Conservation (phyloP, 148 eudicot species). For the Dianthus caryophyllus region DNA sequence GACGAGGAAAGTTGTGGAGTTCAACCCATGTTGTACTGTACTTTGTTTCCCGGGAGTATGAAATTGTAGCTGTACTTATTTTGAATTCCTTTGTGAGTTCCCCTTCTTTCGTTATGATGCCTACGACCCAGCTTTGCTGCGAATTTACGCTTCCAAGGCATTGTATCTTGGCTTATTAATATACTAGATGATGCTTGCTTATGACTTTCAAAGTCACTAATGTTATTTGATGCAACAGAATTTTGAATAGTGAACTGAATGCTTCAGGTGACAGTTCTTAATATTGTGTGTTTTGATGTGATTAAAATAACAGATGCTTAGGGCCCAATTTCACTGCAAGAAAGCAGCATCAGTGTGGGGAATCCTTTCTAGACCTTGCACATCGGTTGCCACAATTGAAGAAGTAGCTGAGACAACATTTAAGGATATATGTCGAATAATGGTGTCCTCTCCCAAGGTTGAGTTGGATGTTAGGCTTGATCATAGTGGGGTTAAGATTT, state of each 20-base stretch:
- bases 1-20: too few species aligned
- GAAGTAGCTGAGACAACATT: slow-evolving; percentile 34
- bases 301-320: slow-evolving; percentile 27
- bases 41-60: too few species aligned
- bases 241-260: neutral
- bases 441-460: slow-evolving; percentile 68
- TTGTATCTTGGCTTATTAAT: too few species aligned
- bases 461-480: slow-evolving; percentile 73
- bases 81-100: too few species aligned
- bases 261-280: slow-evolving; percentile 12
- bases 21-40: too few species aligned
- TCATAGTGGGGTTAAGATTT: slow-evolving; percentile 66
- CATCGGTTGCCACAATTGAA: slow-evolving; percentile 38
- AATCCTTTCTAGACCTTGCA: slow-evolving; percentile 36
- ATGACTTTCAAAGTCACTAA: neutral
- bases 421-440: slow-evolving; percentile 52
- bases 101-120: too few species aligned
- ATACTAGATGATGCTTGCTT: too few species aligned
- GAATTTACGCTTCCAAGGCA: too few species aligned
- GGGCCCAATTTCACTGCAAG: slow-evolving; percentile 15
- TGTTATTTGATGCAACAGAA: neutral
- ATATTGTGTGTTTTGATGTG: neutral
- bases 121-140: too few species aligned
- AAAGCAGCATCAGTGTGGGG: slow-evolving; percentile 26
- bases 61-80: too few species aligned